A percentile compares a stretch with the other conserved stretches of the same genome.
Conservation (phyloP, 805 yeast species). For the Danielia oregonensis region DNA sequence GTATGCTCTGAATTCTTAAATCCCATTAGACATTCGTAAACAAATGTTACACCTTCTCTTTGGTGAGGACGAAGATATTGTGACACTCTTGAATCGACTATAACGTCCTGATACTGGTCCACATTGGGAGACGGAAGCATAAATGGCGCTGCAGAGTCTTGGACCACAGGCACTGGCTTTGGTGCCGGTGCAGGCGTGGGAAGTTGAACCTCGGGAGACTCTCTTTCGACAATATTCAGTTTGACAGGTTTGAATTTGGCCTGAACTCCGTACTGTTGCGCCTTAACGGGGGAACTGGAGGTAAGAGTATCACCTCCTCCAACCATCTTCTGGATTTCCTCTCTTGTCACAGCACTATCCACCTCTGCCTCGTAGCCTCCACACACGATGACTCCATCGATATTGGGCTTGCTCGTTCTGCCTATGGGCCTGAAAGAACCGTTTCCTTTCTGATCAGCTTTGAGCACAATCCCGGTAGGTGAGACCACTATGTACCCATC, state of each 20-base stretch:
- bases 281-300: background rate
- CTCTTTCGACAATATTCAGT: too few species aligned
- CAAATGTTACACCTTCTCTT: slow-evolving; percentile 73
- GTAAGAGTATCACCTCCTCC: background rate
- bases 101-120: slow-evolving; percentile 28
- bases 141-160: background rate
- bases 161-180: too few species aligned
- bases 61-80: slow-evolving; percentile 76
- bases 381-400: slow-evolving; percentile 37
- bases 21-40: slow-evolving; percentile 83
- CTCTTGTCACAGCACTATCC: slow-evolving; percentile 27
- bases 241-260: background rate
- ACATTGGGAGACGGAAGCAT: background rate
- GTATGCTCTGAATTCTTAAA: slow-evolving; percentile 42
- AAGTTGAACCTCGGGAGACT: too few species aligned
- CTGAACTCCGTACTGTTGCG: background rate
- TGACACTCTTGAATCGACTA: slow-evolving; percentile 57
- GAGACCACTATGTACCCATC: slow-evolving; percentile 61
- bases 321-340: slow-evolving; percentile 2
- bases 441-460: slow-evolving; percentile 26
- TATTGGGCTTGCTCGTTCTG: slow-evolving; percentile 9
- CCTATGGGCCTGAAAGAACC: slow-evolving; percentile 18
- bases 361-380: slow-evolving; percentile 64
- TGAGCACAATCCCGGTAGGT: slow-evolving; percentile 23
- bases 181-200: background rate